A percentile compares a stretch with the other conserved stretches of the same genome.
Conservation (phyloP, 129 eudicot species). For the Calendula officinalis region DNA sequence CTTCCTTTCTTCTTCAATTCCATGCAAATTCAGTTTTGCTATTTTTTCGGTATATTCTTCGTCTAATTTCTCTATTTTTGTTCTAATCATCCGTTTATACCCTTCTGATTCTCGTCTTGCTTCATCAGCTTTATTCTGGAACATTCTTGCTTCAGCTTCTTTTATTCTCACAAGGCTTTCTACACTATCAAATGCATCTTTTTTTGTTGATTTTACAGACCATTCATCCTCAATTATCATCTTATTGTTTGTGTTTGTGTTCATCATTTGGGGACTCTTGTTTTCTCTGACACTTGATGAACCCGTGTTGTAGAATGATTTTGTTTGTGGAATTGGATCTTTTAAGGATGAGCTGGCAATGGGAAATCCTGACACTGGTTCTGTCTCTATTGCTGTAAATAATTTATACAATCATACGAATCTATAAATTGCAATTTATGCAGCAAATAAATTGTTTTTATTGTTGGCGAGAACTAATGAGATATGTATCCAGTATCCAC, state of each 20-base stretch:
- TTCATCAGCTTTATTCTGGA: constrained; percentile 75
- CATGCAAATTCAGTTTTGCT: constrained; percentile 56
- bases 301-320: constrained; percentile 45
- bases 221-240: constrained; percentile 66
- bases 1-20: constrained; percentile 61
- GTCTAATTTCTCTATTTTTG: constrained; percentile 63
- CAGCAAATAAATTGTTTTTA: neutral
- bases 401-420: neutral
- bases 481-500: constrained; percentile 2
- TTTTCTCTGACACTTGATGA: constrained; percentile 33
- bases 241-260: constrained; percentile 17
- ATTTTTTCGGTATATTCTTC: constrained; percentile 64
- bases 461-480: neutral
- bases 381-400: constrained; percentile 38
- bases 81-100: constrained; percentile 50
- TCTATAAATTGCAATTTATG: neutral
- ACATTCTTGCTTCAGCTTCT: constrained; percentile 87
- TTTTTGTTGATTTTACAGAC: constrained; percentile 65
- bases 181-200: constrained; percentile 63
- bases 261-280: constrained; percentile 28
- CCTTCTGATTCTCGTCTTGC: constrained; percentile 72
- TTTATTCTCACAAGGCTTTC: constrained; percentile 75
- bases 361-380: constrained; percentile 40
- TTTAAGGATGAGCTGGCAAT: constrained; percentile 38
- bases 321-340: constrained; percentile 32